Evolutionary conservation across 139 green algal genomes (phyloP).

Genomic region (Coelastrella sp.): DNA sequence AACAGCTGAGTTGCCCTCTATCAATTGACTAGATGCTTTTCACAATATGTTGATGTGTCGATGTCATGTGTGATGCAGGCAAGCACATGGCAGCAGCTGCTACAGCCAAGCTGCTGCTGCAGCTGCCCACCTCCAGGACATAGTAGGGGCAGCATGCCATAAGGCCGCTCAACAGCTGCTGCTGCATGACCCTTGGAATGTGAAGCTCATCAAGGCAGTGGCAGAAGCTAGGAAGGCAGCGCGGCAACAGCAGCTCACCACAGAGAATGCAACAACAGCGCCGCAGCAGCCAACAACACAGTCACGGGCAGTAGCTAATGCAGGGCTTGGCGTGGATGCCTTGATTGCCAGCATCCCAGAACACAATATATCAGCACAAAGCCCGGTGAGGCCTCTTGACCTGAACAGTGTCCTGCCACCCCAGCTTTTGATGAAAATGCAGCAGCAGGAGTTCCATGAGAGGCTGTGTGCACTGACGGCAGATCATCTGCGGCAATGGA

Average conservation of each 20-base stretch:
- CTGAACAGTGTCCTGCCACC: too few species aligned
- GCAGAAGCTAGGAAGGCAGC: background rate
- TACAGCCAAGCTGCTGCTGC: constrained; percentile 25
- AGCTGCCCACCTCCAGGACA: constrained; percentile 18
- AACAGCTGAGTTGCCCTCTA: background rate
- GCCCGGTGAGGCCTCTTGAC: too few species aligned
- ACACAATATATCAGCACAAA: too few species aligned
- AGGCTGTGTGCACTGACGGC: background rate
- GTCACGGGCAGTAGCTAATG: background rate
- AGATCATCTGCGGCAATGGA: background rate
- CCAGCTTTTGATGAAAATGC: background rate
- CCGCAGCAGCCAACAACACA: background rate
- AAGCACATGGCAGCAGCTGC: background rate
- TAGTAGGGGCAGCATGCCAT: background rate
- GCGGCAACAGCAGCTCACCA: background rate
- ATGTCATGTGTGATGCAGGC: background rate
- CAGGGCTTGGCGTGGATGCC: background rate
- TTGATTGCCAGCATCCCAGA: too few species aligned
- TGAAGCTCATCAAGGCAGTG: constrained; percentile 15
- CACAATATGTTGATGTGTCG: background rate
- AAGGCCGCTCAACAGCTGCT: background rate
- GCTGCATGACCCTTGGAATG: constrained; percentile 2
- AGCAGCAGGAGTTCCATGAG: background rate
- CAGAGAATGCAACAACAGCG: background rate
- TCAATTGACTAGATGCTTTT: background rate